These are phyloP conservation scores for Beauveria sp. DNA, from an alignment of 2,329 filamentous ascomycete genomes.

Conservation along the genomic window DNA sequence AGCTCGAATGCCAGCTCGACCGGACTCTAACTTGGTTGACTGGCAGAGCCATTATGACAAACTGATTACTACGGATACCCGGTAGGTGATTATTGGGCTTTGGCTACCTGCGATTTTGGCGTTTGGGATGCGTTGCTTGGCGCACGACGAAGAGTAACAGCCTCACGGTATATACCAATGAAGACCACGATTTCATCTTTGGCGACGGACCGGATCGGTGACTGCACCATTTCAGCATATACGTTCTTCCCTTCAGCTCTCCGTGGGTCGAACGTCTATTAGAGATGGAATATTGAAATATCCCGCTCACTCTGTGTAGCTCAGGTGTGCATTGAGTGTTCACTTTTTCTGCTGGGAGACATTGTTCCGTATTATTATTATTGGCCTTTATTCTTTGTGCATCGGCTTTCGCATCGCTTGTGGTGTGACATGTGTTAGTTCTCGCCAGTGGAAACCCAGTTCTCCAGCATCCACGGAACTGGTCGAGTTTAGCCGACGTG, in stretches of 20 bases:
- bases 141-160: not conserved
- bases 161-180: not conserved
- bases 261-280: constrained; percentile 48
- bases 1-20: constrained; percentile 13
- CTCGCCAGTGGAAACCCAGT: not conserved
- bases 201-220: not conserved
- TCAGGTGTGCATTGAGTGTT: constrained; percentile 36
- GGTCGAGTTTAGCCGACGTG: not conserved
- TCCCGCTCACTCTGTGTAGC: constrained; percentile 46
- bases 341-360: constrained; percentile 42
- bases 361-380: constrained; percentile 15
- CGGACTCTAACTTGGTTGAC: constrained; percentile 21
- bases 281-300: constrained; percentile 43
- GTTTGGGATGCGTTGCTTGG: not conserved
- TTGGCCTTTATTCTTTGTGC: not conserved
- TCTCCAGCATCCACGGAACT: not conserved
- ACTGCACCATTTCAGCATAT: constrained; percentile 45
- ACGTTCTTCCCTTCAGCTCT: constrained; percentile 39
- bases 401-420: not conserved
- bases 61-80: constrained; percentile 16
- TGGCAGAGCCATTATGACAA: constrained; percentile 30
- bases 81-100: not conserved
- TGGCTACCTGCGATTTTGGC: not conserved
- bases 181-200: not conserved
- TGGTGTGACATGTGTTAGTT: not conserved